Conservation (phyloP, 78 protist genomes). For the Emiliania huxleyi region DNA sequence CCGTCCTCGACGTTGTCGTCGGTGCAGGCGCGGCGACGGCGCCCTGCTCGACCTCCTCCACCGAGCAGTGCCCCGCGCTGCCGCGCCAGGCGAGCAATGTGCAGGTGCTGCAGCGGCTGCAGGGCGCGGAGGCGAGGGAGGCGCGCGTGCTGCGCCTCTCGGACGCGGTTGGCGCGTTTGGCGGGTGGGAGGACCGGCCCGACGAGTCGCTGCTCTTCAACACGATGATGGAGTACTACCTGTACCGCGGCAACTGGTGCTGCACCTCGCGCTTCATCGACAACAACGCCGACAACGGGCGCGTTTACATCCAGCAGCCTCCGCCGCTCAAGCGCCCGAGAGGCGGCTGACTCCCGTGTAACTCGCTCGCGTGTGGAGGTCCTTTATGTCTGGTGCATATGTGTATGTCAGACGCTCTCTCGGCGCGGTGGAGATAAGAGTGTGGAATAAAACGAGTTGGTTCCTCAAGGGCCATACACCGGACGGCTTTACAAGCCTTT, state of each 20-base stretch:
- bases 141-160: neutral
- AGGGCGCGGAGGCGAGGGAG: neutral
- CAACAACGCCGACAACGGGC: neutral
- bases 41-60: neutral
- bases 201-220: neutral
- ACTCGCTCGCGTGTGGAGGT: too few relatives aligned
- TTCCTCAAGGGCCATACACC: too few relatives aligned
- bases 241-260: neutral
- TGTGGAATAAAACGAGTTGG: too few relatives aligned
- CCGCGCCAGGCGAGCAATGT: neutral
- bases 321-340: neutral
- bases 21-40: neutral
- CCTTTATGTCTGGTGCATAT: too few relatives aligned
- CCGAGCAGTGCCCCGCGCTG: too few relatives aligned
- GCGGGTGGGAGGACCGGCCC: neutral
- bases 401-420: too few relatives aligned
- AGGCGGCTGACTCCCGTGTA: too few relatives aligned
- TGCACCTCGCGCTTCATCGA: neutral
- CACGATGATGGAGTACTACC: neutral
- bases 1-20: neutral
- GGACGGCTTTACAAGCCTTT: too few relatives aligned
- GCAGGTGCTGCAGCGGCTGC: neutral
- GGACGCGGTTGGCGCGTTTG: neutral
- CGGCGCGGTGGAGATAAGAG: too few relatives aligned
- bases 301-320: neutral